Percentiles rank a stretch among this genome's conserved stretches.
phyloP scores from a whole-genome alignment of 257 asterid genomes.

The Nicotiana tabacum region DNA sequence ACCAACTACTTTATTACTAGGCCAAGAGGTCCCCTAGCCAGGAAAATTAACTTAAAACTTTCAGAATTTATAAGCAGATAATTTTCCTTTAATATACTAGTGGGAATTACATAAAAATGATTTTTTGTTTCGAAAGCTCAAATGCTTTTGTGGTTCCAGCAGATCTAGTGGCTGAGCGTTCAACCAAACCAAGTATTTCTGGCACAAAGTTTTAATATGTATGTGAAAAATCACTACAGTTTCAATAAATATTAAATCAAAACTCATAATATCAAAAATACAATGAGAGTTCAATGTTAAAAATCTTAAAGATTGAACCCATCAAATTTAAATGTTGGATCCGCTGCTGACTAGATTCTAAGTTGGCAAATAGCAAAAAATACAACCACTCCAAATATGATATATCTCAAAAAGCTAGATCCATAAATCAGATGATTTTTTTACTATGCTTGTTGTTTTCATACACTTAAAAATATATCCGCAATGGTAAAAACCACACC shows the following conservation, averaged over 20 bases:
- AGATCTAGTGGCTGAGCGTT: no score
- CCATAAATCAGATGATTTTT: neutral
- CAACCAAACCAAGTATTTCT: no score
- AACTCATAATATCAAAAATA: no score
- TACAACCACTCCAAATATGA: neutral
- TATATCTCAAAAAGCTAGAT: neutral
- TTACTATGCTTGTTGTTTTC: neutral
- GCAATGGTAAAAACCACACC: neutral
- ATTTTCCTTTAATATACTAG: neutral
- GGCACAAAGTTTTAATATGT: no score
- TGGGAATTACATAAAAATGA: neutral
- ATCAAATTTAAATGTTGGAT: no score
- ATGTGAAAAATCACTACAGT: no score
- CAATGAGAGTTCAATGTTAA: no score
- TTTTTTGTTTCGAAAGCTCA: no score
- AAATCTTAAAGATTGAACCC: no score
- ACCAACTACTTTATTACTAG: neutral
- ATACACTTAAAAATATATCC: neutral
- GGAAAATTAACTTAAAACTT: neutral
- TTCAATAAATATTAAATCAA: no score
- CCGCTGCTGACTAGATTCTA: no score
- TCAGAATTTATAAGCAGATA: neutral
- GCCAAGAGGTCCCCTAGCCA: neutral
- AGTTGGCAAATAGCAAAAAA: neutral
- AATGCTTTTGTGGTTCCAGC: no score